Evolutionary conservation across 768 basidiomycete genomes (phyloP).

Genomic region (Podaxis carcinomalis): DNA sequence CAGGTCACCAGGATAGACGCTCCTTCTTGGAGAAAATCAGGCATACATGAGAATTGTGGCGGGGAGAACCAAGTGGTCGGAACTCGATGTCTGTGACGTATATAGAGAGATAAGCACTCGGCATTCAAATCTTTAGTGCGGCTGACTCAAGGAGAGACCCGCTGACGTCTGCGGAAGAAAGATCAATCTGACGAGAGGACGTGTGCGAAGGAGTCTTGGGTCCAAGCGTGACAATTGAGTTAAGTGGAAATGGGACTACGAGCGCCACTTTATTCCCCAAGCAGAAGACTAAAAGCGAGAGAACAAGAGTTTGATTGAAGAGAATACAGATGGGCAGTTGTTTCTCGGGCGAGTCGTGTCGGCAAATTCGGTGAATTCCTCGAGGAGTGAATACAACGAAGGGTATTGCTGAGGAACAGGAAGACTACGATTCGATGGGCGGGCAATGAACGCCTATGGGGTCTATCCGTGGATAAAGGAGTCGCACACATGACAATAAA

Average conservation of each 20-base stretch:
- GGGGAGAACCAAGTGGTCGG: neutral
- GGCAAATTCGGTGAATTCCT: neutral
- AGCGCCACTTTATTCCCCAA: neutral
- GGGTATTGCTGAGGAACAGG: neutral
- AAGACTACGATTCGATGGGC: neutral
- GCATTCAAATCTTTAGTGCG: neutral
- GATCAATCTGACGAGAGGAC: constrained; percentile 59
- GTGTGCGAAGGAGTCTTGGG: neutral
- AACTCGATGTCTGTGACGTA: neutral
- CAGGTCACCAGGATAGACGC: neutral
- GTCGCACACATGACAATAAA: neutral
- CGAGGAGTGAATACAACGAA: no score
- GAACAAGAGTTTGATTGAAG: neutral
- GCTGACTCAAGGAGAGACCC: neutral
- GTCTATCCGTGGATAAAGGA: neutral
- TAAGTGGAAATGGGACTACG: neutral
- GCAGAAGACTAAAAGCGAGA: neutral
- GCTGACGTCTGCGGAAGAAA: constrained; percentile 61
- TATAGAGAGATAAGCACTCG: neutral
- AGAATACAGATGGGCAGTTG: no score
- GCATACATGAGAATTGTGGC: neutral
- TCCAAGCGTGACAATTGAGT: neutral
- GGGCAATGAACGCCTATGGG: neutral
- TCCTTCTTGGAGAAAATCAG: neutral
- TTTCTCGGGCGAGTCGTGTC: no score